These are phyloP conservation scores for Myriosclerotinia duriaeana DNA, from an alignment of 2,329 filamentous ascomycete genomes.

Conservation along the genomic window DNA sequence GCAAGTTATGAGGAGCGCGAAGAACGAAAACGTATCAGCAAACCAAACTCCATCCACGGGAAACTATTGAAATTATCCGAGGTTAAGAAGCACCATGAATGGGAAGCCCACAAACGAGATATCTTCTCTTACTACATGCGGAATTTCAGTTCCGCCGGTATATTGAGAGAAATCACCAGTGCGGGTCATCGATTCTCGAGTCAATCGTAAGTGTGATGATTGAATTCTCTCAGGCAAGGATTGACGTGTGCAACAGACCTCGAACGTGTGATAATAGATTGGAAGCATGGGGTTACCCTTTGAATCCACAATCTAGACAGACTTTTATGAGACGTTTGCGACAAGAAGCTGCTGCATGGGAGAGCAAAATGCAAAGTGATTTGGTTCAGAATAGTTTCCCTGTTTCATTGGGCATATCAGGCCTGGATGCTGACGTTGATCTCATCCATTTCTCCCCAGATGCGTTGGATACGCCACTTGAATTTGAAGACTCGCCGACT, in stretches of 20 bases:
- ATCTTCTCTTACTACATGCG: conserved; percentile 15
- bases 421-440: neutral
- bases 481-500: conserved; percentile 8
- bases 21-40: conserved; percentile 11
- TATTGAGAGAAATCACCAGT: conserved; percentile 12
- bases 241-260: neutral
- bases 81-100: conserved; percentile 2
- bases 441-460: neutral
- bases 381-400: neutral
- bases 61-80: conserved; percentile 12
- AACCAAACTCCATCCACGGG: neutral
- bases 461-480: neutral
- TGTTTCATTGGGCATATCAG: neutral
- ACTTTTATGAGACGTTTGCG: conserved; percentile 5
- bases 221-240: neutral
- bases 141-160: conserved; percentile 13
- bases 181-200: conserved; percentile 9
- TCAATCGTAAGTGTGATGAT: conserved; percentile 15
- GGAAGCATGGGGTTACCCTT: conserved; percentile 15
- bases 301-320: conserved; percentile 18
- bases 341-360: conserved; percentile 4
- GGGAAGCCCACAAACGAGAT: conserved; percentile 13
- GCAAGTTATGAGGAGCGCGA: conserved; percentile 15
- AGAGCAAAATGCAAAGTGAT: neutral
- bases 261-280: conserved; percentile 19